These are phyloP conservation scores for Rubia yunnanensis DNA, from an alignment of 257 asterid genomes.

Conservation along the genomic window DNA sequence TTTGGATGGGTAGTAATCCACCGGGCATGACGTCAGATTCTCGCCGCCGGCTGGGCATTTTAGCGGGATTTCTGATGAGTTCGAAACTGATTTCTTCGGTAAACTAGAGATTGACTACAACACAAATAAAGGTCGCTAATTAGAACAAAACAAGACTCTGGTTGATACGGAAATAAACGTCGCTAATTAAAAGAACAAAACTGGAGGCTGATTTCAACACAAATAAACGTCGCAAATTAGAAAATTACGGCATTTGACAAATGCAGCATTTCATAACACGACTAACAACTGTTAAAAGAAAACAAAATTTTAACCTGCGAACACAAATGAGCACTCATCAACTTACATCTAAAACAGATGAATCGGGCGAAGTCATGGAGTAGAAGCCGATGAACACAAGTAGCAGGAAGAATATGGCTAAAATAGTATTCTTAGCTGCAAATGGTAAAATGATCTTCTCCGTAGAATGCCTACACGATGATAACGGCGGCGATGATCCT, in stretches of 20 bases:
- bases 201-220: no score
- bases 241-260: background rate
- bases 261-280: no score
- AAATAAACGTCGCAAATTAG: no score
- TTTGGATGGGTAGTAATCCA: slow-evolving; percentile 31
- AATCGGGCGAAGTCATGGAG: slow-evolving; percentile 53
- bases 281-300: no score
- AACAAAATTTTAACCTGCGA: no score
- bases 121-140: background rate
- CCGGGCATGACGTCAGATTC: slow-evolving; percentile 20
- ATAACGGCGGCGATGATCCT: background rate
- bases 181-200: no score
- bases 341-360: slow-evolving; percentile 45
- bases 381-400: slow-evolving; percentile 53
- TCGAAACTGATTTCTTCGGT: slow-evolving; percentile 19
- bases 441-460: slow-evolving; percentile 48
- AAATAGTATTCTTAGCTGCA: slow-evolving; percentile 8
- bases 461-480: slow-evolving; percentile 17
- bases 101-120: slow-evolving; percentile 38
- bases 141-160: no score
- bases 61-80: slow-evolving; percentile 20
- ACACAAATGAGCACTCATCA: background rate
- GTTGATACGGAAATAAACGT: no score
- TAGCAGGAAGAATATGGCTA: slow-evolving; percentile 30
- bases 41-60: slow-evolving; percentile 22